Evolutionary conservation across 352 stramenopile genomes (phyloP).

Genomic region (Phytopythium ostracodes): DNA sequence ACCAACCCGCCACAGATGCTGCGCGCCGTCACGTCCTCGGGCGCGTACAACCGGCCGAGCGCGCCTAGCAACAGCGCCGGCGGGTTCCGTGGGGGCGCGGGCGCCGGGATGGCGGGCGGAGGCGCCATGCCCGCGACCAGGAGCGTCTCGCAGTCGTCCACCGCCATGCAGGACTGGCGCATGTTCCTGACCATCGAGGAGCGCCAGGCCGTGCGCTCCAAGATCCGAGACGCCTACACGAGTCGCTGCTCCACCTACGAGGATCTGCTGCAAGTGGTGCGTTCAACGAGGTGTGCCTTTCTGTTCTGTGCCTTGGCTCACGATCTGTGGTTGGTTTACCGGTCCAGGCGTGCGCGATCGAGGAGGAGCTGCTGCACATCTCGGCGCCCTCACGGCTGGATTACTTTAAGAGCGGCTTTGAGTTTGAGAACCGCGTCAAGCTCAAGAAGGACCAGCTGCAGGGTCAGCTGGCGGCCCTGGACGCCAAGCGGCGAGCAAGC

Average conservation of each 20-base stretch:
- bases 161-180: constrained; percentile 82
- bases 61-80: constrained; percentile 6
- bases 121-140: constrained; percentile 34
- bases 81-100: constrained; percentile 22
- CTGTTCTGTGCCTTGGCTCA: constrained; percentile 1
- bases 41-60: constrained; percentile 70
- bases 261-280: constrained; percentile 86
- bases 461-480: constrained; percentile 73
- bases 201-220: constrained; percentile 81
- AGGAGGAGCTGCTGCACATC: constrained; percentile 88
- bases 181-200: constrained; percentile 91
- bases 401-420: constrained; percentile 90
- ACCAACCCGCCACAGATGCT: constrained; percentile 82
- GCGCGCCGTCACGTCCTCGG: constrained; percentile 76
- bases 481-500: constrained; percentile 61
- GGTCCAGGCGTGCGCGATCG: constrained; percentile 75
- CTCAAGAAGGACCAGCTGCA: constrained; percentile 88
- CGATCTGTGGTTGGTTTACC: background rate
- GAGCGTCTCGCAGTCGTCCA: constrained; percentile 53
- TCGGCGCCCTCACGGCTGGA: constrained; percentile 83
- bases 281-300: no score
- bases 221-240: constrained; percentile 85
- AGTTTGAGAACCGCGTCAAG: constrained; percentile 89
- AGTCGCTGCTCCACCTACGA: constrained; percentile 83
- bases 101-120: constrained; percentile 12